Evolutionary conservation across 2,329 filamentous ascomycete genomes (phyloP), one percentile per base, ranked within the genome.

Genomic region (Cadophora gregata): DNA sequence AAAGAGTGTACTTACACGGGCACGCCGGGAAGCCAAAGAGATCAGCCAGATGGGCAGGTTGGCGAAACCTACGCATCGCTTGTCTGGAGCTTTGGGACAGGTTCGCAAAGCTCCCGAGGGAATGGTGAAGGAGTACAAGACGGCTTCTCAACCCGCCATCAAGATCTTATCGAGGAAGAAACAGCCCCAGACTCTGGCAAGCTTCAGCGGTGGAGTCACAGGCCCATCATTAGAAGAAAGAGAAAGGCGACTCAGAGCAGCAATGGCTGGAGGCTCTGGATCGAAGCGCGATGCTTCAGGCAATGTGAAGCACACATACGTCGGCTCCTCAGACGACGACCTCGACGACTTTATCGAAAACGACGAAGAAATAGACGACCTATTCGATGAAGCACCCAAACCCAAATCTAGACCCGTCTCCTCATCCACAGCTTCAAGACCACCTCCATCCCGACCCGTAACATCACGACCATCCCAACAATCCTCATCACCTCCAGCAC

Each of bases 1-100:
- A 31, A 81, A 85, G 64, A 84, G 82, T 67, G 81, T 89, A 60
- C 81, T 90, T 72, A 81, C 82, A 63, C 86, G 84, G 70, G 85
- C 86, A 25, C 81, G 82, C 53, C 81, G 85, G 58, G 85, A 90
- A 72, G 85, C 84, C 6, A 81, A 80, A 56, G 84, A 88, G 71
- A 84, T 87, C 51, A 80, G 79, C 62, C 80, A 75, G 42, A 82
- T 84, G 69, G 81, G 83, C 62, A 79, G 80, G 36, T 78, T 87
- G 38, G 79, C 81, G 21, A 81, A 76, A 12, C 77, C 80, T 14
- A 76, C 78, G 1, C 77, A 79, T 63, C 70, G 76, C 66, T 68
- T 80, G 31, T 55, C 69, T 36, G 75, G 78, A 29, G 75, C 73
- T 19, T 69, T 75, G 7, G 74, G 69, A 7, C 73, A 75, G 70